Base-by-base conservation (phyloP, 2,329 filamentous ascomycete genomes). In the Claviceps humidiphila region DNA sequence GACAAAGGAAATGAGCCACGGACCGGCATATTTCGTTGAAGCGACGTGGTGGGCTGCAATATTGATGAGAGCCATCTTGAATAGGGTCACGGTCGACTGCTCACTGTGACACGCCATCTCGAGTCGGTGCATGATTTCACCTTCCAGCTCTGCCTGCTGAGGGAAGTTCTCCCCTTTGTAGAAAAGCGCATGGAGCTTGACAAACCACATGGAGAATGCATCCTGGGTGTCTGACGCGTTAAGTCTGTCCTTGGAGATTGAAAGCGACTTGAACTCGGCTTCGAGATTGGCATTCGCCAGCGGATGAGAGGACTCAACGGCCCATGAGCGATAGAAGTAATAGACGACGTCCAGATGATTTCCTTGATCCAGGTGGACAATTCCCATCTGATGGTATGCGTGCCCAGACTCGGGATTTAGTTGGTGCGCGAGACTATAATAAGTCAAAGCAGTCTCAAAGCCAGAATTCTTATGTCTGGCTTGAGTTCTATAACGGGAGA, bases 321-420 rank as follows among this genome's bases (percentile, higher is more conserved):
- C 82, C 58, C 93, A 76, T 16, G 90, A 84, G 56, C 90, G 84
- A 64, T 95, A 93, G 42, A 97, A 80, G 66, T 95, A 83, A 67
- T 96, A 97, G 34, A 94, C 84, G 9, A 89, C 84, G 55, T 89
- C 81, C 49, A 97, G 77, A 64, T 94, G 86, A 58, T 91, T 85
- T 53, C 78, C 79, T 60, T 90, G 81, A 51, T 85, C 83, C 47
- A 88, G 77, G 54, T 85, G 84, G 54, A 97, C 84, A 39, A 97
- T 87, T 39, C 87, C 90, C 65, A 93, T 81, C 66, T 97, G 93
- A 62, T 98, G 91, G 62, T 94, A 86, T 16, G 89, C 86, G 56
- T 83, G 80, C 34, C 91, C 91, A 46, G 86, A 89, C 17, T 80
- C 74, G 3, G 91, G 89, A 58, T 86, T 78, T 51, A 97, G 77